phyloP scores from a whole-genome alignment of 139 green algal genomes.

The Chloropicon primus region DNA sequence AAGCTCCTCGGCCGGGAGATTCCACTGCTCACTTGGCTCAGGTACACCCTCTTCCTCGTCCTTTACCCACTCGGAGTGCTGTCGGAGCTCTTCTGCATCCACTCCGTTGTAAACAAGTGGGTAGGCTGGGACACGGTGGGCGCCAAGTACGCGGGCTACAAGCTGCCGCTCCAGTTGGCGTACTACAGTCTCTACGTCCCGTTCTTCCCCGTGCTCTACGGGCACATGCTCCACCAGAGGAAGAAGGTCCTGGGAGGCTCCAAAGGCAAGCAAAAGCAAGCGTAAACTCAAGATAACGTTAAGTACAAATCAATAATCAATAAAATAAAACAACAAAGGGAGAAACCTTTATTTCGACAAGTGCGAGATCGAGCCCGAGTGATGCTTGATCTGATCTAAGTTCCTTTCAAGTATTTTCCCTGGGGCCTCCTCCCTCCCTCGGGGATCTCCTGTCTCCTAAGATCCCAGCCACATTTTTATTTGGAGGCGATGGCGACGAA shows the following conservation, averaged over 20 bases:
- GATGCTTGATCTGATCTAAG: no score
- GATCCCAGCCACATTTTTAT: no score
- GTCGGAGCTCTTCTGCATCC: slow-evolving; percentile 68
- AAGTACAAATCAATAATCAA: no score
- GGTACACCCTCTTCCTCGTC: slow-evolving; percentile 79
- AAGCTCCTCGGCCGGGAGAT: slow-evolving; percentile 38
- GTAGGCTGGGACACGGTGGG: neutral
- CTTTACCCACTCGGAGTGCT: slow-evolving; percentile 83
- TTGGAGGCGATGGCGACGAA: no score
- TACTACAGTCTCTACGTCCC: slow-evolving; percentile 15
- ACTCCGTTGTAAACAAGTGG: slow-evolving; percentile 37
- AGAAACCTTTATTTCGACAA: neutral
- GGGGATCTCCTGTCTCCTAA: no score
- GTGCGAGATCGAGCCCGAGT: no score
- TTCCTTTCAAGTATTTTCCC: no score
- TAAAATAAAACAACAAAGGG: neutral
- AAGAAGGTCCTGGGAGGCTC: slow-evolving; percentile 47
- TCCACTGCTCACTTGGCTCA: slow-evolving; percentile 56
- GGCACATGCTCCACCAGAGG: slow-evolving; percentile 73
- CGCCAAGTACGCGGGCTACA: slow-evolving; percentile 6
- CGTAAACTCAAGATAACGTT: slow-evolving; percentile 6
- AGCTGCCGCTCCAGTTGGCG: slow-evolving; percentile 31
- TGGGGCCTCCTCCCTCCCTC: no score
- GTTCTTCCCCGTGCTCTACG: slow-evolving; percentile 54
- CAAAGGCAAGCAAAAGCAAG: slow-evolving; percentile 16